Conservation (phyloP, 2,329 filamentous ascomycete species). For the Ascochyta pisi region DNA sequence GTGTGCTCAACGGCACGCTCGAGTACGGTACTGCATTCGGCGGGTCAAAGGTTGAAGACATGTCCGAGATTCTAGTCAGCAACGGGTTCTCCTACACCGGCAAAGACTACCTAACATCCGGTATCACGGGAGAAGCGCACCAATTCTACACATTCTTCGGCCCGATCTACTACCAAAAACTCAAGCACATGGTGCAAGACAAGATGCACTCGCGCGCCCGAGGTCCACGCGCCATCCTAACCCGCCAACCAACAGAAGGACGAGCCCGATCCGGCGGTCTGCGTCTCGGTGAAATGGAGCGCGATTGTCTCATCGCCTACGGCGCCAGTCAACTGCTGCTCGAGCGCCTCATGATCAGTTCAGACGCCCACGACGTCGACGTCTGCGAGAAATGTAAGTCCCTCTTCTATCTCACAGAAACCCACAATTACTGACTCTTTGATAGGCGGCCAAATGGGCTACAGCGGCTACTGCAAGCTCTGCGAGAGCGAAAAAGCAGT, state of each 20-base stretch:
- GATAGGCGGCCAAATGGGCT: slow-evolving; percentile 81
- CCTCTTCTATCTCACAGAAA: not conserved
- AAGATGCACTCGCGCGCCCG: slow-evolving; percentile 98
- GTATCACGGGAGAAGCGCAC: slow-evolving; percentile 91
- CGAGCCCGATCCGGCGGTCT: slow-evolving; percentile 90
- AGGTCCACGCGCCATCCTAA: slow-evolving; percentile 89
- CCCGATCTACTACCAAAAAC: slow-evolving; percentile 98
- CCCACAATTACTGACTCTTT: not conserved
- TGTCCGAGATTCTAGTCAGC: slow-evolving; percentile 82
- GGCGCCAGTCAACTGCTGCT: slow-evolving; percentile 90
- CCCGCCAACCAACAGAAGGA: slow-evolving; percentile 94
- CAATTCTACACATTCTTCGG: slow-evolving; percentile 98
- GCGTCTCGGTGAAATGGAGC: slow-evolving; percentile 96
- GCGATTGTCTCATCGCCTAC: slow-evolving; percentile 97
- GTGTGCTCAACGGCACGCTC: slow-evolving; percentile 81
- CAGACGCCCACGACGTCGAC: slow-evolving; percentile 88
- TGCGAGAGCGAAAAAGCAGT: slow-evolving; percentile 86
- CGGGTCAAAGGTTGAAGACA: slow-evolving; percentile 84
- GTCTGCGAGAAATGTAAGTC: slow-evolving; percentile 81
- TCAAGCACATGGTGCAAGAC: slow-evolving; percentile 99
- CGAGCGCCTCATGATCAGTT: slow-evolving; percentile 92
- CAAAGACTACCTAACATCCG: slow-evolving; percentile 95
- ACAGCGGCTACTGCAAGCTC: slow-evolving; percentile 91
- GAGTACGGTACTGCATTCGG: slow-evolving; percentile 91
- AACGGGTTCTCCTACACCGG: slow-evolving; percentile 96